These are phyloP conservation scores for Rhodotorula glutinis DNA, from an alignment of 1,284 basidiomycete genomes.

Conservation along the genomic window DNA sequence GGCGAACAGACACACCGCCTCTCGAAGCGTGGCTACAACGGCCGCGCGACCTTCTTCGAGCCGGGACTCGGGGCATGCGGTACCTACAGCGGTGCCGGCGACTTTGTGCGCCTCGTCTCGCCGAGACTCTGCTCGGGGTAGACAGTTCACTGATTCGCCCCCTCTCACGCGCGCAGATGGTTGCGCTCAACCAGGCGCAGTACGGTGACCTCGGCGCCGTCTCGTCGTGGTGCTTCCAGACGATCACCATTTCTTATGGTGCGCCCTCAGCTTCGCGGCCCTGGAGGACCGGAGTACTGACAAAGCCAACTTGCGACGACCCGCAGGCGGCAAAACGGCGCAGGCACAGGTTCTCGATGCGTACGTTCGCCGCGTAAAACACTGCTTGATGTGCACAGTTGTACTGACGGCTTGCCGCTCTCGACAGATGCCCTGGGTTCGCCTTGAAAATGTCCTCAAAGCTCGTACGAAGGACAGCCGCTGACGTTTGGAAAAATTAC, in stretches of 20 bases:
- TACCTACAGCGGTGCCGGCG: neutral
- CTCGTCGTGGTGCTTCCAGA: conserved; percentile 57
- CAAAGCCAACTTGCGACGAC: accelerated
- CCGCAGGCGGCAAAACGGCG: conserved; percentile 57
- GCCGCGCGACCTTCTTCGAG: conserved; percentile 32
- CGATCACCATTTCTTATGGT: conserved; percentile 62
- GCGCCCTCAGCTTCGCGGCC: neutral
- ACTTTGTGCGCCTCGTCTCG: conserved; percentile 17
- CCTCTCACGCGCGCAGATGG: too few relatives aligned
- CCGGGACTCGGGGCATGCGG: conserved; percentile 37
- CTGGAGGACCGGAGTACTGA: neutral
- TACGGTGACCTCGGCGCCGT: conserved; percentile 39
- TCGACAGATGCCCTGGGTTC: conserved; percentile 47
- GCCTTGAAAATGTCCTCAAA: too few relatives aligned
- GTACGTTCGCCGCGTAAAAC: conserved; percentile 52
- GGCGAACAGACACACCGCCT: conserved; percentile 7
- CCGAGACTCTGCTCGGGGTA: too few relatives aligned
- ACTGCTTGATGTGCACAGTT: conserved; percentile 44
- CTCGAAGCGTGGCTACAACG: conserved; percentile 29
- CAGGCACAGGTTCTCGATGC: conserved; percentile 63
- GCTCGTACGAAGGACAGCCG: neutral
- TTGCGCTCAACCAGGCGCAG: conserved; percentile 35
- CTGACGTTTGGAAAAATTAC: conserved; percentile 42
- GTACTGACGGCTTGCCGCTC: neutral
- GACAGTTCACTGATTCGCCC: neutral